Evolutionary conservation across 2,329 filamentous ascomycete genomes (phyloP), one percentile per base, ranked within the genome.

Genomic region (Amauroascus verrucosus): DNA sequence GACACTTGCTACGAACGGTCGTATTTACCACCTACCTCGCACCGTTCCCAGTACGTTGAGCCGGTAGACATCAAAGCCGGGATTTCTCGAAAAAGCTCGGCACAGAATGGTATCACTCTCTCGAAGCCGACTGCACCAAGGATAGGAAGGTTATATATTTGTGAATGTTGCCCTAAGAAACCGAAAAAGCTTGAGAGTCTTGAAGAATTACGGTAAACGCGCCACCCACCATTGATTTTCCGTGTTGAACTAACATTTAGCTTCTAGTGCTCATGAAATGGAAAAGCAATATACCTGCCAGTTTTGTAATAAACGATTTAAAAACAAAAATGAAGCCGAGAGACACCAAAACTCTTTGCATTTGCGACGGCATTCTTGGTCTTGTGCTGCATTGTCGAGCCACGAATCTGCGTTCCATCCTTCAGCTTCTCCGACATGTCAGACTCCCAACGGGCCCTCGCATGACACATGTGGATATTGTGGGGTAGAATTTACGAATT

Each of bases 271-370:
- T 43, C 91, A 97, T 67, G 88, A 93, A 70, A 83, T 88, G 65
- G 93, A 97, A 70, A 97, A 97, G 70, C 91, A 97, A 70, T 97
- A 96, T 68, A 87, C 87, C 58, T 97, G 91, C 69, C 79, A 82
- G 26, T 97, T 88, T 67, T 97, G 91, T 68, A 86, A 86, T 40
- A 96, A 96, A 67, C 83, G 91, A 9, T 97, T 97, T 76, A 97
- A 97, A 72, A 97, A 97, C 73, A 97, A 97, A 72, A 97, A 97
- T 63, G 93, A 97, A 72, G 90, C 90, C 1, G 91, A 97, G 69
- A 82, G 93, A 30, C 91, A 97, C 67, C 90, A 95, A 65, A 97
- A 96, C 64, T 95, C 90, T 13, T 80, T 97, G 9, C 91, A 97
- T 68, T 79, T 97, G 7, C 83, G 91, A 32, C 84, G 86, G 22